Conservation (phyloP, 495 filamentous ascomycete genomes). For the Tuber magnatum region DNA sequence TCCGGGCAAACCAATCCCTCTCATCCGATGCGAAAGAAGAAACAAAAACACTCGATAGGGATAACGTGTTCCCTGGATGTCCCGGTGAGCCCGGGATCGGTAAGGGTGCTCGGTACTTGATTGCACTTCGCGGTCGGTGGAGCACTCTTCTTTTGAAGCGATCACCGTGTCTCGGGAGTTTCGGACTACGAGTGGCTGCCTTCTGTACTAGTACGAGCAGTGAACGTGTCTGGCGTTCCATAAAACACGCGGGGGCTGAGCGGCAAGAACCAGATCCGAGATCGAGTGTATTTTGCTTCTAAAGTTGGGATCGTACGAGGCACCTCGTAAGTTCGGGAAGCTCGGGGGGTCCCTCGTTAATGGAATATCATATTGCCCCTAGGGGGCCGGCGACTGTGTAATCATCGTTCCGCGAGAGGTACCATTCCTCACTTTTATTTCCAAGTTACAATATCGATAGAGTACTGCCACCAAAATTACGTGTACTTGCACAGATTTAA, state of each 20-base stretch:
- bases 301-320: neutral
- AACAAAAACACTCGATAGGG: neutral
- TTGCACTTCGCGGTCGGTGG: neutral
- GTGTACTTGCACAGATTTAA: neutral
- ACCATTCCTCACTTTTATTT: neutral
- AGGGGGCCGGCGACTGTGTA: neutral
- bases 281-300: neutral
- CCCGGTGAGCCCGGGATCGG: neutral
- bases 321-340: neutral
- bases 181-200: neutral
- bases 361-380: neutral
- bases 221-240: neutral
- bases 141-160: neutral
- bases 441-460: neutral
- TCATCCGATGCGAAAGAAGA: neutral
- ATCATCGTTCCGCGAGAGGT: neutral
- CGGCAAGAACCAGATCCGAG: neutral
- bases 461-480: neutral
- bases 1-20: neutral
- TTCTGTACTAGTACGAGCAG: neutral
- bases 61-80: neutral
- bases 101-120: neutral
- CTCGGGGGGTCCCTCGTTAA: neutral
- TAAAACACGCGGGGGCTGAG: neutral
- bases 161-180: constrained; percentile 1